phyloP scores from a whole-genome alignment of 2,329 filamentous ascomycete species.

The Stachybotrys echinatus region DNA sequence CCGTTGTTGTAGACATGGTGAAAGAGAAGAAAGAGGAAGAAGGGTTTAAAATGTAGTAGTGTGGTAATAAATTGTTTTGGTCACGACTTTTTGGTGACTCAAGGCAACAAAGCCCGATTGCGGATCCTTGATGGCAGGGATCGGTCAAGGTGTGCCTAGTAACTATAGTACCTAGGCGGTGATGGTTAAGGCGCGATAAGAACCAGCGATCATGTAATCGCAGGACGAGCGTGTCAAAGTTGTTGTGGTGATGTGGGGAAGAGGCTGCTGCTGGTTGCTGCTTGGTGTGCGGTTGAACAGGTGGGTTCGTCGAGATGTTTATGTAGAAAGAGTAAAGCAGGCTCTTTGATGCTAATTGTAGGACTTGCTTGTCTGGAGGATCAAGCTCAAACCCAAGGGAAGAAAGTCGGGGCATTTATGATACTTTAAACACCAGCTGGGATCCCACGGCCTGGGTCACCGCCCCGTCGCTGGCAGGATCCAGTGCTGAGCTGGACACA shows the following conservation, averaged over 20 bases:
- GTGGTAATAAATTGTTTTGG: constrained; percentile 16
- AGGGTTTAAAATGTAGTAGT: constrained; percentile 1
- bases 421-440: neutral
- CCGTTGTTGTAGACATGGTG: constrained; percentile 5
- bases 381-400: neutral
- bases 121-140: constrained; percentile 6
- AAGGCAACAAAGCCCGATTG: constrained; percentile 18
- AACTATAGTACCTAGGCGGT: constrained; percentile 7
- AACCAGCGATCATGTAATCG: neutral
- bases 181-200: neutral
- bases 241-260: neutral
- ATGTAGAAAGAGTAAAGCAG: too few relatives aligned
- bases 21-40: constrained; percentile 16
- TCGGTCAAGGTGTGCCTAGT: constrained; percentile 9
- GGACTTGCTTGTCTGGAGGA: neutral
- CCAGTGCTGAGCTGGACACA: too few relatives aligned
- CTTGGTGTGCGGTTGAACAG: neutral
- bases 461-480: neutral
- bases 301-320: neutral
- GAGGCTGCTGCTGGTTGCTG: neutral
- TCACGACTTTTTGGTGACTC: constrained; percentile 13
- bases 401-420: neutral
- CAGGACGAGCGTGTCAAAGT: neutral
- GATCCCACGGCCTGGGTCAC: neutral
- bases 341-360: neutral